A percentile compares a stretch with the other conserved stretches of the same genome.
Evolutionary conservation across 208 protist genomes (phyloP).

Genomic region (Trypanosoma mega): DNA sequence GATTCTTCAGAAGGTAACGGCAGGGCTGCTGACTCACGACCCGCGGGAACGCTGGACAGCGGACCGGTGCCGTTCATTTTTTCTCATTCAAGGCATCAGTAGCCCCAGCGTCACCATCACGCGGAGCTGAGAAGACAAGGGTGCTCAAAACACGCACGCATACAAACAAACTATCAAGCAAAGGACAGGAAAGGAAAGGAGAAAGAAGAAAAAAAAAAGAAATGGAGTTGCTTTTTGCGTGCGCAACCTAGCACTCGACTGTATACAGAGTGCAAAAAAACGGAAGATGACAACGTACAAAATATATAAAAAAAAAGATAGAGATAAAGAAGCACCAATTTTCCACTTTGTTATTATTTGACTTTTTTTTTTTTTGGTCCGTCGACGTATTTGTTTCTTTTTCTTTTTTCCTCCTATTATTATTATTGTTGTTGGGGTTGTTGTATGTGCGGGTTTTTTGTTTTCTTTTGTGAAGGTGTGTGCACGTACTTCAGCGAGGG

Average conservation of each 20-base stretch:
- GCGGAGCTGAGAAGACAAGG: too few relatives aligned
- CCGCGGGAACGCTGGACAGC: constrained; percentile 60
- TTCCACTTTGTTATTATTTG: neutral
- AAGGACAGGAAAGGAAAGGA: too few relatives aligned
- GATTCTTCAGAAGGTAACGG: constrained; percentile 51
- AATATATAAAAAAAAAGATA: too few relatives aligned
- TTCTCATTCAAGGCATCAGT: constrained; percentile 9
- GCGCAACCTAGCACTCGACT: neutral
- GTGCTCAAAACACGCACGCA: too few relatives aligned
- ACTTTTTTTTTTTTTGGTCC: neutral
- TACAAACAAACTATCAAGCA: too few relatives aligned
- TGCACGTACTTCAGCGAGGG: constrained; percentile 9
- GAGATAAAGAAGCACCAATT: too few relatives aligned
- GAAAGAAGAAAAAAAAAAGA: neutral
- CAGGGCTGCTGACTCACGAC: constrained; percentile 42
- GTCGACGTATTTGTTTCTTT: constrained; percentile 4
- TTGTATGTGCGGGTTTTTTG: constrained; percentile 10
- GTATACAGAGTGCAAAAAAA: too few relatives aligned
- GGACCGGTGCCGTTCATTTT: constrained; percentile 44
- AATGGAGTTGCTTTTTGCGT: neutral
- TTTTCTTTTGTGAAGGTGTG: constrained; percentile 9
- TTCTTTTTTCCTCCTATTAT: constrained; percentile 2
- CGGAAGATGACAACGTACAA: too few relatives aligned
- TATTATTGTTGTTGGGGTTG: constrained; percentile 4
- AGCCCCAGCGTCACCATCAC: neutral